Evolutionary conservation across 202 grass and related monocot species (phyloP), one percentile per base, ranked within the genome.

Genomic region (Eragrostis tef): DNA sequence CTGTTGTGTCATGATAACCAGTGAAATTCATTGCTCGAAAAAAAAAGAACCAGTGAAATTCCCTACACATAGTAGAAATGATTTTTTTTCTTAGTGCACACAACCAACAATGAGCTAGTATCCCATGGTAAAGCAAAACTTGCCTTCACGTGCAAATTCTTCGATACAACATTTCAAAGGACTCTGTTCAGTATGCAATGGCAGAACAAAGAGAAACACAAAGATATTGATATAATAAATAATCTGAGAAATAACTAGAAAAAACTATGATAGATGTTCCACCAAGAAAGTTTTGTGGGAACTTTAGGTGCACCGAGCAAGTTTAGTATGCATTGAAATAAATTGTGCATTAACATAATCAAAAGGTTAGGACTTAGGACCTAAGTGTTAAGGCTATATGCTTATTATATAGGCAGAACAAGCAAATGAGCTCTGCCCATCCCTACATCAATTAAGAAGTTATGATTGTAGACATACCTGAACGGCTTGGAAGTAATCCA

Each of bases 401-500:
- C 10, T 19, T 17, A 21, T 50, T 43, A 42, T 46, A 27, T 17
- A 78, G 29, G 53, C 10, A 85, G 11, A 9, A 63, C 16, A 71
- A 9, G 29, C 21, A 63, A 15, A 43, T 52, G n/a, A 14, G 3
- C 25, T 6, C 16, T 34, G 3, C 11, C 41, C 22, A 4, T 79
- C 29, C 10, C 2, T 1, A 7, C 5, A 17, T 36, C 56, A 79
- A 16, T 7, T 22, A 19, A 66, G 22, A 34, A 19, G 27, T 53
- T 1, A 79, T 11, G 16, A 64, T 20, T 77, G 22, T 61, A 21
- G 60, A 78, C 34, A 36, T 87, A 94, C 88, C 88, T 86, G 75
- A 34, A 29, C 47, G 83, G 53, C 59, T 93, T 53, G 88, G 90
- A 76, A 98, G 95, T 88, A 98, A 89, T 70, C 90, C 92, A 76